A percentile compares a stretch with the other conserved stretches of the same genome.
Conservation (phyloP, 1,284 basidiomycete genomes). For the Sparassis latifolia region DNA sequence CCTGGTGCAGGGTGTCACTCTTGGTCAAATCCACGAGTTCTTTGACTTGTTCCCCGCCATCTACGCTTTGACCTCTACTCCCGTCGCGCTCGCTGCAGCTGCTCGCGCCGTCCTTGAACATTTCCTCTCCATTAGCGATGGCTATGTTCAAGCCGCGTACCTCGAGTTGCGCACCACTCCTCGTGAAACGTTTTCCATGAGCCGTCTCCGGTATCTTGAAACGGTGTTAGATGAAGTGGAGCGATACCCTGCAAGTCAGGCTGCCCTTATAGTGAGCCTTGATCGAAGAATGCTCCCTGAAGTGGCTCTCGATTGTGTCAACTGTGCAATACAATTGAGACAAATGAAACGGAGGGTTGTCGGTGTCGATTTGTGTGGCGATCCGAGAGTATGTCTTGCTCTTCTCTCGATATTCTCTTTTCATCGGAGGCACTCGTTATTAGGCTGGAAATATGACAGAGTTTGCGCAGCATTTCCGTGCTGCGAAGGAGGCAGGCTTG, state of each 20-base stretch:
- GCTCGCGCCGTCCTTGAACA: conserved; percentile 55
- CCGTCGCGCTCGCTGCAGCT: conserved; percentile 42
- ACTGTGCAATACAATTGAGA: conserved; percentile 50
- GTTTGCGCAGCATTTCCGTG: conserved; percentile 47
- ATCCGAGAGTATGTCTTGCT: conserved; percentile 41
- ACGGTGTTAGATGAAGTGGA: conserved; percentile 65
- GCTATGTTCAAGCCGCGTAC: conserved; percentile 51
- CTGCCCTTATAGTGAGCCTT: conserved; percentile 64
- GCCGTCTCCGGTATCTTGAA: conserved; percentile 49
- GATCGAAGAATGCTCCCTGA: conserved; percentile 57
- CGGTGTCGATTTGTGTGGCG: conserved; percentile 77
- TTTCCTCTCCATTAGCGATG: conserved; percentile 38
- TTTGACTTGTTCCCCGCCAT: conserved; percentile 73
- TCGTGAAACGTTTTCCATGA: conserved; percentile 47
- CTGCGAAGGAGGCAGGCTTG: conserved; percentile 53
- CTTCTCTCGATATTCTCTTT: conserved; percentile 1
- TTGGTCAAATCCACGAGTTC: conserved; percentile 60
- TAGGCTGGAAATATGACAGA: conserved; percentile 49
- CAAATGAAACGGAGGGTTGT: conserved; percentile 57
- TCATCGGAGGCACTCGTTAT: neutral
- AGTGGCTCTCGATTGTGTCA: conserved; percentile 49
- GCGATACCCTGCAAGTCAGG: conserved; percentile 40
- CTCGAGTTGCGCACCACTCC: conserved; percentile 75
- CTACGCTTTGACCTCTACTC: conserved; percentile 64
- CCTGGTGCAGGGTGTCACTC: conserved; percentile 43